Base-by-base conservation (phyloP, 2,329 filamentous ascomycete genomes). In the Diaporthe sp. region DNA sequence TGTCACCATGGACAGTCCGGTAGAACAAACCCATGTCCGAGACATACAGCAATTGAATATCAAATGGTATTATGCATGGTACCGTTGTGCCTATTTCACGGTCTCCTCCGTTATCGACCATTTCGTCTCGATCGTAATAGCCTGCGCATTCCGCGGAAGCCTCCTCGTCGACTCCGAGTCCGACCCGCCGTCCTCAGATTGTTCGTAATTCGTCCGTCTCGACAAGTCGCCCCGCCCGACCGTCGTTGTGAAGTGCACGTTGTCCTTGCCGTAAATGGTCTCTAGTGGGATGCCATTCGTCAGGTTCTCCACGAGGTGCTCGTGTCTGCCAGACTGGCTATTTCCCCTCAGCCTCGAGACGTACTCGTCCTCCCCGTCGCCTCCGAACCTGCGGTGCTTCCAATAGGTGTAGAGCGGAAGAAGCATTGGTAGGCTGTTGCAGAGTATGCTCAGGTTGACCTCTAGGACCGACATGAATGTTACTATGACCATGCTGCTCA, bases 341-440 rank as follows among this genome's bases (percentile, higher is more conserved):
- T 61, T 37, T 19, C 56, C 63, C 22, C 73, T 58, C 19, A 75
- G 42, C 9, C 73, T 59, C 39, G 73, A 75, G 13, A 75, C 70
- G 47, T 75, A 75, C 51, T 75, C 73, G 47, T 75, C 73, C 56
- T 75, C 70, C 13, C 58, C 70, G 12, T 56, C 65, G 15, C 39
- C 63, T 25, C 42, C 71, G n/a, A 65, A 53, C 55, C 47, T 65
- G 12, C 73, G 63, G 25, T 75, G 42, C n/a, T 72, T 72, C 73
- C 73, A 75, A 37, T 73, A 73, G 27, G 70, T 25, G 56, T 73
- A 75, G 7, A 75, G 63, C 7, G 73, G 73, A 19, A 75, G 63
- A 15, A 75, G 70, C 73, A 75, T 75, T 5, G 73, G 73, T 19
- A 75, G 55, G 56, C 73, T 75, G 56, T 73, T 75, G 70, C 63